Conservation (phyloP, 441 rosid species). For the Pelargonium fulgidum region DNA sequence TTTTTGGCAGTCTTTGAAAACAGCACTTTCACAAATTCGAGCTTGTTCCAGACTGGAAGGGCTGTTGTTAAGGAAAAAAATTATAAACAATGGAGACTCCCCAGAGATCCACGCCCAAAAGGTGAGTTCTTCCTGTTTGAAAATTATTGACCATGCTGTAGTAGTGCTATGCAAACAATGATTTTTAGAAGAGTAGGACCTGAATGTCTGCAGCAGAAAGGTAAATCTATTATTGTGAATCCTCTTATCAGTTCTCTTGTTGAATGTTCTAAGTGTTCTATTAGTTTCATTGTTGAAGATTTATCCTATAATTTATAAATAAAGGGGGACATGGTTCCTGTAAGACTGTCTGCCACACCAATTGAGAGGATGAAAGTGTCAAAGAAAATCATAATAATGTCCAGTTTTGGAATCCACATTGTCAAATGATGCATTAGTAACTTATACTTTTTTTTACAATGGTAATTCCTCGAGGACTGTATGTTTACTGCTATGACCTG, state of each 20-base stretch:
- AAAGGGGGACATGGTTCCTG: too few relatives aligned
- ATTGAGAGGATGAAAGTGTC: too few relatives aligned
- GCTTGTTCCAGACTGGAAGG: constrained; percentile 76
- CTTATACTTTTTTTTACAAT: constrained; percentile 11
- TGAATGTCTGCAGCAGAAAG: constrained; percentile 4
- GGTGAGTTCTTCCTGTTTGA: constrained; percentile 33
- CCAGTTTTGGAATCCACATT: too few relatives aligned
- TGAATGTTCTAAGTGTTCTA: background rate
- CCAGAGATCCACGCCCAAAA: constrained; percentile 86
- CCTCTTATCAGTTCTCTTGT: background rate
- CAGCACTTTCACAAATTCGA: constrained; percentile 66
- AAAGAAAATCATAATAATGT: too few relatives aligned
- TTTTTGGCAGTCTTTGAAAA: constrained; percentile 61
- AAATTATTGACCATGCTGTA: constrained; percentile 14
- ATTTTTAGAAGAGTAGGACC: constrained; percentile 9
- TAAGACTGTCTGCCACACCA: too few relatives aligned
- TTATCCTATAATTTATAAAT: too few relatives aligned
- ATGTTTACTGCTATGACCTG: background rate
- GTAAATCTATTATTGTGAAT: background rate
- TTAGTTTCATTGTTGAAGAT: background rate
- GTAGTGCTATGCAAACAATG: constrained; percentile 13
- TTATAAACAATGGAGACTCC: constrained; percentile 69
- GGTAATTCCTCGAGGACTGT: background rate
- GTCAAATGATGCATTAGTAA: too few relatives aligned
- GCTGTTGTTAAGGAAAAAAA: constrained; percentile 62